A percentile compares a stretch with the other conserved stretches of the same genome.
phyloP scores from a whole-genome alignment of 768 basidiomycete species.

The Mycena maculata region DNA sequence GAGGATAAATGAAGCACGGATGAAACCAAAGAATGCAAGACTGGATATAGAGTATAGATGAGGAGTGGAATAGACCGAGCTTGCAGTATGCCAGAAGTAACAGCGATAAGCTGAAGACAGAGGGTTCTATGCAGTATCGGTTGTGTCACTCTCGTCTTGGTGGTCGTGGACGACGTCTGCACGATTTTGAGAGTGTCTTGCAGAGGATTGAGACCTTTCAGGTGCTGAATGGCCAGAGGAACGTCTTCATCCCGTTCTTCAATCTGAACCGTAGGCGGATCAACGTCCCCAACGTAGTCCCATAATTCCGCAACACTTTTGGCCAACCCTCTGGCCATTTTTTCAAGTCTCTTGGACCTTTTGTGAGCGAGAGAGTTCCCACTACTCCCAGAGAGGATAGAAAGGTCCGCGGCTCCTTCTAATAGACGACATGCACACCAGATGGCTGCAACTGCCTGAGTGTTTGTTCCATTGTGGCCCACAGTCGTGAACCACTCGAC shows the following conservation, averaged over 20 bases:
- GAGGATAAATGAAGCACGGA: slow-evolving; percentile 72
- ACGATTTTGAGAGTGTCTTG: slow-evolving; percentile 67
- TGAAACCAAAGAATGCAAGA: slow-evolving; percentile 89
- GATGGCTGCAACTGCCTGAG: slow-evolving; percentile 72
- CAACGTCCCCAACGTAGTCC: slow-evolving; percentile 59
- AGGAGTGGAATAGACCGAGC: slow-evolving; percentile 78
- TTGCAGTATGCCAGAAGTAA: slow-evolving; percentile 78
- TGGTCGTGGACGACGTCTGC: slow-evolving; percentile 46
- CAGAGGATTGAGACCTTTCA: slow-evolving; percentile 73
- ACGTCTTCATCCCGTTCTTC: slow-evolving; percentile 47
- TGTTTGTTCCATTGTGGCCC: slow-evolving; percentile 56
- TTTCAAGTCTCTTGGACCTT: slow-evolving; percentile 67
- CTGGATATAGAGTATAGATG: slow-evolving; percentile 84
- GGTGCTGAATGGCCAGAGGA: slow-evolving; percentile 65
- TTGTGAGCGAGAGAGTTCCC: slow-evolving; percentile 41
- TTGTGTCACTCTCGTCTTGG: slow-evolving; percentile 52
- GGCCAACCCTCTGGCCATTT: slow-evolving; percentile 70
- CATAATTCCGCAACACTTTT: slow-evolving; percentile 78
- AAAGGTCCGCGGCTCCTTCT: slow-evolving; percentile 72
- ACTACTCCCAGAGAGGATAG: slow-evolving; percentile 48
- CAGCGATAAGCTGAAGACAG: slow-evolving; percentile 79
- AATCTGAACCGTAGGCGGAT: slow-evolving; percentile 33
- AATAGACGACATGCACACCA: slow-evolving; percentile 87
- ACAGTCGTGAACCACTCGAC: slow-evolving; percentile 85
- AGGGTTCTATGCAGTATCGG: slow-evolving; percentile 76